These are phyloP conservation scores for Elongisporangium undulatum DNA, from an alignment of 352 stramenopile species.

Conservation along the genomic window DNA sequence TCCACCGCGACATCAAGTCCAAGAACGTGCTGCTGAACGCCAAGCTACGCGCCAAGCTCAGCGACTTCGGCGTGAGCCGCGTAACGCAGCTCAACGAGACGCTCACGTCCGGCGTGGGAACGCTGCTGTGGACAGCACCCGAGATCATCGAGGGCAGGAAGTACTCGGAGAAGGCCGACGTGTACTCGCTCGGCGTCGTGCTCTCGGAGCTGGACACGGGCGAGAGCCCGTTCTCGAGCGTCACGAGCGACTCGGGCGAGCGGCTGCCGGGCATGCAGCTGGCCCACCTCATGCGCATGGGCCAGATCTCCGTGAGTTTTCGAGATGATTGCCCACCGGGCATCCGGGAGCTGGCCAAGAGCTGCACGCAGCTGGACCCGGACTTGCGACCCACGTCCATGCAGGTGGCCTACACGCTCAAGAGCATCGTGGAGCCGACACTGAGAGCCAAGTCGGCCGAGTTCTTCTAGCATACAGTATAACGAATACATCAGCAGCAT, in stretches of 20 bases:
- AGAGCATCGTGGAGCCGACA: constrained; percentile 61
- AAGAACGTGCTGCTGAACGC: constrained; percentile 82
- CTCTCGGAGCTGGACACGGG: constrained; percentile 77
- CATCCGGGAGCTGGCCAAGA: constrained; percentile 41
- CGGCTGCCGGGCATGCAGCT: constrained; percentile 67
- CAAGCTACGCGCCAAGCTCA: constrained; percentile 70
- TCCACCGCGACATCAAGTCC: constrained; percentile 87
- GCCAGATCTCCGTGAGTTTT: constrained; percentile 45
- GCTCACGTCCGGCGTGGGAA: constrained; percentile 76
- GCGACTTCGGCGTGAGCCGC: constrained; percentile 85
- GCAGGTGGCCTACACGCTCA: constrained; percentile 69
- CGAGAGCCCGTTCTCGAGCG: constrained; percentile 44
- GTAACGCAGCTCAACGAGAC: constrained; percentile 70
- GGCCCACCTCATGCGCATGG: constrained; percentile 51
- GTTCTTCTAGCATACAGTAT: neutral
- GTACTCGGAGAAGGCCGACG: constrained; percentile 85
- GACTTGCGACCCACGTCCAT: constrained; percentile 58
- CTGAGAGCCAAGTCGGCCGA: constrained; percentile 7
- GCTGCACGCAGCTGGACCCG: constrained; percentile 64
- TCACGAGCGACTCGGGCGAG: constrained; percentile 41
- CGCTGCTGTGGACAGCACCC: constrained; percentile 79
- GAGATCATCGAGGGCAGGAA: constrained; percentile 86
- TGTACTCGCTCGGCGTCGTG: constrained; percentile 86
- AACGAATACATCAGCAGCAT: neutral
- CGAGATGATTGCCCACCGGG: constrained; percentile 53